These are phyloP conservation scores for Helianthus tuberosus DNA, from an alignment of 129 eudicot genomes.

Conservation along the genomic window DNA sequence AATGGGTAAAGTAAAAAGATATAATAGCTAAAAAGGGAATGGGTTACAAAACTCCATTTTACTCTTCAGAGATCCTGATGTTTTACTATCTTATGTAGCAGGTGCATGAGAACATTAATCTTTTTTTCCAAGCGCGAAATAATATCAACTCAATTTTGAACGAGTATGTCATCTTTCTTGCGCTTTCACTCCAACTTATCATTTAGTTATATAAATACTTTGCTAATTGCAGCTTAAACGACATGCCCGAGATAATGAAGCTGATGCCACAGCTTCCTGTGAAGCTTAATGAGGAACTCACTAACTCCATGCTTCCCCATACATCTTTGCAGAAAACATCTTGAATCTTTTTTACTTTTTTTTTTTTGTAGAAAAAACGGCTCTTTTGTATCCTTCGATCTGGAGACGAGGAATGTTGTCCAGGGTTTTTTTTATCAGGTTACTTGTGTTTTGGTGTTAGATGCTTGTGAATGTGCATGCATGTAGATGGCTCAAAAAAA, in stretches of 20 bases:
- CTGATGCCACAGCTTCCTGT: slow-evolving; percentile 98
- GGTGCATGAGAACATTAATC: slow-evolving; percentile 80
- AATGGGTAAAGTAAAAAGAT: not conserved
- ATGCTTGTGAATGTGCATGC: too few relatives aligned
- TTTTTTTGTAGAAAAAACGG: too few relatives aligned
- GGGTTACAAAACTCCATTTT: slow-evolving; percentile 5
- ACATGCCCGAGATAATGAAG: slow-evolving; percentile 83
- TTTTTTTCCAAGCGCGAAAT: slow-evolving; percentile 69
- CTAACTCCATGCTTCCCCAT: slow-evolving; percentile 67
- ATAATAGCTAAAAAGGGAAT: slow-evolving; percentile 2
- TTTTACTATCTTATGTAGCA: slow-evolving; percentile 34
- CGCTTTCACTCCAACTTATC: not conserved
- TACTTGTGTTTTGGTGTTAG: too few relatives aligned
- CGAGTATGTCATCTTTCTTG: slow-evolving; percentile 56
- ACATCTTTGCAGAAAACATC: slow-evolving; percentile 59
- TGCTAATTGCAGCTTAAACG: slow-evolving; percentile 60
- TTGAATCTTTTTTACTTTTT: slow-evolving; percentile 14
- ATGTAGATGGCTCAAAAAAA: too few relatives aligned
- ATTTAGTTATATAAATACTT: not conserved
- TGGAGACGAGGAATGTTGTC: too few relatives aligned
- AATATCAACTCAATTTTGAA: slow-evolving; percentile 66
- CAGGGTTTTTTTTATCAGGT: too few relatives aligned
- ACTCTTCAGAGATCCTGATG: not conserved
- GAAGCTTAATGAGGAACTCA: slow-evolving; percentile 88
- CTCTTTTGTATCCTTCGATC: too few relatives aligned